Conservation (phyloP, 1,284 basidiomycete genomes). For the Trichosporon sp. region DNA sequence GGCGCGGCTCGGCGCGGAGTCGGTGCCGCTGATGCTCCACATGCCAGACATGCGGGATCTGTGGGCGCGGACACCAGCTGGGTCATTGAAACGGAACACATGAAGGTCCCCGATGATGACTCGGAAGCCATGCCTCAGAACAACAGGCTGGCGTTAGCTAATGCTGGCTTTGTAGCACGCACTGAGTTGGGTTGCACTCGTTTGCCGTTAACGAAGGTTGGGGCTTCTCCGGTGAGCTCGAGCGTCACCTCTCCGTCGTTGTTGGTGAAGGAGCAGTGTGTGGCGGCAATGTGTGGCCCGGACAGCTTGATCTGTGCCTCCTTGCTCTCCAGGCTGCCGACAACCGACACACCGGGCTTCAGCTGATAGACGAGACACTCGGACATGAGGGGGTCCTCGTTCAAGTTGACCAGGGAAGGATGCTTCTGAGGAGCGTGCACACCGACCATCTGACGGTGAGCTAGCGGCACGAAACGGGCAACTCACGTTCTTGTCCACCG, state of each 20-base stretch:
- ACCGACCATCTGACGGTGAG: constrained; percentile 34
- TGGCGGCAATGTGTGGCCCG: constrained; percentile 82
- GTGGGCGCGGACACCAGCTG: constrained; percentile 85
- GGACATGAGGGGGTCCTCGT: constrained; percentile 60
- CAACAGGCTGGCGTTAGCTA: constrained; percentile 28
- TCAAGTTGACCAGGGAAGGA: constrained; percentile 93
- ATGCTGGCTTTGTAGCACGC: too few species aligned
- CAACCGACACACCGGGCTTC: constrained; percentile 78
- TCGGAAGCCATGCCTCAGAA: constrained; percentile 73
- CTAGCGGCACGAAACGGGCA: not conserved
- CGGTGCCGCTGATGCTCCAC: constrained; percentile 9
- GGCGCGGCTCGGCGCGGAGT: constrained; percentile 55
- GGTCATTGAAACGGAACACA: constrained; percentile 91
- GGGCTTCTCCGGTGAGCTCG: constrained; percentile 69
- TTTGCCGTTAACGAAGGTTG: constrained; percentile 55
- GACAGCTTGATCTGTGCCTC: constrained; percentile 88
- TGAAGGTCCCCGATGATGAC: constrained; percentile 97
- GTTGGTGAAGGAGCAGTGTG: constrained; percentile 90
- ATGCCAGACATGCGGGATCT: constrained; percentile 19
- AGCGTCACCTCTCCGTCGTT: constrained; percentile 77
- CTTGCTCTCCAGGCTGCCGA: constrained; percentile 74
- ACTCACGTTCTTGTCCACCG: constrained; percentile 80
- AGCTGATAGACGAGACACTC: constrained; percentile 89
- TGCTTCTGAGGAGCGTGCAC: constrained; percentile 99
- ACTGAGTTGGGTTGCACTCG: constrained; percentile 5